Conservation (phyloP, 805 yeast species). For the Isabelozyma rhagii region DNA sequence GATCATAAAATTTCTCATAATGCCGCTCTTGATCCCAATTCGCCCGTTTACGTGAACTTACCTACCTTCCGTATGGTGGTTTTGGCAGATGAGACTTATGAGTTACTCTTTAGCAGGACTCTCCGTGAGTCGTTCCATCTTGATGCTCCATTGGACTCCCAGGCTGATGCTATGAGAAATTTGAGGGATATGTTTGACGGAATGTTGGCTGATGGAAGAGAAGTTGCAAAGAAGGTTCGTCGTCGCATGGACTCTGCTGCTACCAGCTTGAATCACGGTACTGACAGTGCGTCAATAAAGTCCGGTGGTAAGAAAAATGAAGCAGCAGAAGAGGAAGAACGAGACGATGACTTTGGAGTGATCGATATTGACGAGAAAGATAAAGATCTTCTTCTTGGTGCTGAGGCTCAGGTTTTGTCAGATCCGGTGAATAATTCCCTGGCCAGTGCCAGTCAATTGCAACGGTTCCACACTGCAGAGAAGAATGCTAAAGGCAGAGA, state of each 20-base stretch:
- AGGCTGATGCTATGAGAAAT: conserved; percentile 50
- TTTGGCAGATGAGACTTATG: conserved; percentile 90
- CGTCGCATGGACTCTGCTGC: conserved; percentile 80
- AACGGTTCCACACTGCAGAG: conserved; percentile 23
- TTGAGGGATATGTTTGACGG: conserved; percentile 89
- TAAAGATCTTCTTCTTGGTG: conserved; percentile 47
- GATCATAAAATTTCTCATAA: conserved; percentile 54
- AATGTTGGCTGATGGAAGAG: conserved; percentile 84
- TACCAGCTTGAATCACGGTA: conserved; percentile 15
- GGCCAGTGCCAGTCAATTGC: conserved; percentile 17
- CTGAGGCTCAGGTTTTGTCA: conserved; percentile 43
- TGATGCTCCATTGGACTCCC: conserved; percentile 48
- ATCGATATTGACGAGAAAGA: conserved; percentile 41
- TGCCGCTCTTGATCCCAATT: conserved; percentile 77
- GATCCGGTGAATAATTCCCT: conserved; percentile 17
- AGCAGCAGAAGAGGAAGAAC: conserved; percentile 39
- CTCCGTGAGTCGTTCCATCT: conserved; percentile 67
- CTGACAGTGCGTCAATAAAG: conserved; percentile 22
- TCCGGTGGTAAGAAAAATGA: conserved; percentile 18
- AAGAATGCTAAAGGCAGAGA: conserved; percentile 1
- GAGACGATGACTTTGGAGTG: conserved; percentile 44
- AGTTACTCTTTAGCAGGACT: conserved; percentile 71
- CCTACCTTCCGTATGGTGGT: conserved; percentile 95
- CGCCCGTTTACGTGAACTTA: conserved; percentile 69
- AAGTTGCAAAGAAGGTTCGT: conserved; percentile 86